Evolutionary conservation across 768 basidiomycete genomes (phyloP).

Genomic region (Gloeostereum incarnatum): DNA sequence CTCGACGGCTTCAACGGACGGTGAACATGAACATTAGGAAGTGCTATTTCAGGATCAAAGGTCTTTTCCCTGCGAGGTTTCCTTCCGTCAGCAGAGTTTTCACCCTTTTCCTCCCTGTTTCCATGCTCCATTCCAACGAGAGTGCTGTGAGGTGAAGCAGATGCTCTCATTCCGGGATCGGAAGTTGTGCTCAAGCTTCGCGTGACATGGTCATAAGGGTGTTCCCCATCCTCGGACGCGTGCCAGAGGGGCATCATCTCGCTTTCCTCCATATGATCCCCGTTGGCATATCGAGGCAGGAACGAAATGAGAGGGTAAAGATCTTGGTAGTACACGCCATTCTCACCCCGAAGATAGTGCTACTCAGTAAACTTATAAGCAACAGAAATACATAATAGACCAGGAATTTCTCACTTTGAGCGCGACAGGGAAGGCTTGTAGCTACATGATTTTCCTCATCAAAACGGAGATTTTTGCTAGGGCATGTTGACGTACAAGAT

Average conservation of each 20-base stretch:
- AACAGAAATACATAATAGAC: too few relatives aligned
- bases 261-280: constrained; percentile 14
- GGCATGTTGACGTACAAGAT: constrained; percentile 40
- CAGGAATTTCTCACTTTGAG: constrained; percentile 56
- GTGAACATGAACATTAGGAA: constrained; percentile 27
- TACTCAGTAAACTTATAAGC: too few relatives aligned
- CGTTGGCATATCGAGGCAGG: constrained; percentile 50
- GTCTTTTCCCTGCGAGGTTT: constrained; percentile 7
- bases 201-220: constrained; percentile 10
- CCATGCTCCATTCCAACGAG: constrained; percentile 9
- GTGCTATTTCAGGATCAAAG: constrained; percentile 30
- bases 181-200: too few relatives aligned
- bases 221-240: constrained; percentile 25
- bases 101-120: not conserved
- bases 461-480: too few relatives aligned
- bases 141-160: too few relatives aligned
- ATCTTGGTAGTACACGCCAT: constrained; percentile 66
- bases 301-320: constrained; percentile 62
- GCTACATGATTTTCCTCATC: too few relatives aligned
- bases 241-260: constrained; percentile 54
- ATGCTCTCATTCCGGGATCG: too few relatives aligned
- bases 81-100: too few relatives aligned
- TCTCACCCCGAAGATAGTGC: constrained; percentile 62
- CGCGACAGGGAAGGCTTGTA: constrained; percentile 63
- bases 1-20: constrained; percentile 43